Base-by-base conservation (phyloP, 2,329 filamentous ascomycete species). In the Fusarium foetens region DNA sequence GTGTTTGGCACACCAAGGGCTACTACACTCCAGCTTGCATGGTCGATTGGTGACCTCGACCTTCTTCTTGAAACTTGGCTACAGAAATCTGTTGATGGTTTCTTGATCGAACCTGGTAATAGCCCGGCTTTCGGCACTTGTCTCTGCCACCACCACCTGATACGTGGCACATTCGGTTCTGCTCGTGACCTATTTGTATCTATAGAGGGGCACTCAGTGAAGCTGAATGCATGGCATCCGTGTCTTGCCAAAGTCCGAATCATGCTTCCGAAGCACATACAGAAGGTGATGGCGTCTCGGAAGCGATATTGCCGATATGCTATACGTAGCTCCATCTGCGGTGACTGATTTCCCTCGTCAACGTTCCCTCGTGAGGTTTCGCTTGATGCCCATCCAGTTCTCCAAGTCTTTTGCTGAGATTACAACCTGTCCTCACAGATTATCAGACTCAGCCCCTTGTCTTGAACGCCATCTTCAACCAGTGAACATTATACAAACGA, bases 331-430 rank as follows among this genome's bases (percentile, higher is more conserved):
- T 11, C 10, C 14, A 8, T 17, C 6, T 4, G 2, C 5, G 3
- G 4, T 16, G 6, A 2, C 29, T 10, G 9, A 8, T 5, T 1
- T 13, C 19, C 43, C 19, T 3, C 19, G 2, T 8, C 19, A 8
- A 12, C 3, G 3, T n/a, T 16, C 13, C 1, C 3, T n/a, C 0
- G 6, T 17, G 9, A n/a, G 19, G 25, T 13, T n/a, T n/a, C 6
- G 8, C 13, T 8, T 29, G 19, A 16, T 48, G 19, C 19, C 19
- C 27, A 48, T 12, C 13, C 9, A n/a, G 8, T 48, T 48, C 19
- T 19, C 0, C 23, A 16, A 5, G 8, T 4, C 9, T 11, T 16
- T 3, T 16, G 6, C 19, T 14, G 25, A 11, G 13, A 11, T 16
- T 8, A 4, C 13, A n/a, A 8, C 9, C 13, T 29, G 19, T 1